Conservation (phyloP, 306 rosid species). For the Vigna hirtella region DNA sequence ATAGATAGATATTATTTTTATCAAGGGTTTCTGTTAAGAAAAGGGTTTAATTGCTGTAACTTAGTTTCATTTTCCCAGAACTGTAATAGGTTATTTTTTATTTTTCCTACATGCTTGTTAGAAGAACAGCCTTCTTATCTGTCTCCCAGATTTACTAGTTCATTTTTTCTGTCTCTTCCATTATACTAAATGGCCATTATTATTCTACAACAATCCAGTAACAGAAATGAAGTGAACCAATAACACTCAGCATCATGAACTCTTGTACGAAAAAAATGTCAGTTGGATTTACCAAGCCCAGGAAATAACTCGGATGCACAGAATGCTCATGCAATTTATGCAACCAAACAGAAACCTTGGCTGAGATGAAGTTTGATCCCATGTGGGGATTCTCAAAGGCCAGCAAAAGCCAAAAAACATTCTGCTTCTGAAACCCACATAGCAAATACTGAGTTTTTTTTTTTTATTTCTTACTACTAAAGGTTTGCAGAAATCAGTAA, state of each 20-base stretch:
- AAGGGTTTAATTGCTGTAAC: no score
- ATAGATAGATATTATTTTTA: constrained; percentile 3
- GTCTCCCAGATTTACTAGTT: background rate
- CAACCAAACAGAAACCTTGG: background rate
- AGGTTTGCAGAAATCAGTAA: background rate
- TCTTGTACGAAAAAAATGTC: background rate
- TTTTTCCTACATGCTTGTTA: background rate
- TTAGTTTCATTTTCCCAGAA: background rate
- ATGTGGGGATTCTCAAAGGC: background rate
- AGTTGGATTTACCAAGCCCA: background rate
- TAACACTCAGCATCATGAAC: background rate
- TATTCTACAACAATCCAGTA: background rate
- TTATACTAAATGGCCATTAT: background rate
- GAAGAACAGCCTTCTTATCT: background rate
- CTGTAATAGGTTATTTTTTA: background rate
- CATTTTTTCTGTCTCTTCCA: background rate
- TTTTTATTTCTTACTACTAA: background rate
- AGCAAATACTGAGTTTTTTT: background rate
- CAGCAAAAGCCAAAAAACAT: background rate
- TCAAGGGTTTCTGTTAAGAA: background rate
- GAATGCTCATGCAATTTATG: background rate
- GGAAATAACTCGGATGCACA: no score
- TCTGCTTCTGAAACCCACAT: background rate
- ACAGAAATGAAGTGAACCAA: background rate
- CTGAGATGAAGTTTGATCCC: background rate